Base-by-base conservation (phyloP, 306 rosid genomes). In the Comarum palustre region DNA sequence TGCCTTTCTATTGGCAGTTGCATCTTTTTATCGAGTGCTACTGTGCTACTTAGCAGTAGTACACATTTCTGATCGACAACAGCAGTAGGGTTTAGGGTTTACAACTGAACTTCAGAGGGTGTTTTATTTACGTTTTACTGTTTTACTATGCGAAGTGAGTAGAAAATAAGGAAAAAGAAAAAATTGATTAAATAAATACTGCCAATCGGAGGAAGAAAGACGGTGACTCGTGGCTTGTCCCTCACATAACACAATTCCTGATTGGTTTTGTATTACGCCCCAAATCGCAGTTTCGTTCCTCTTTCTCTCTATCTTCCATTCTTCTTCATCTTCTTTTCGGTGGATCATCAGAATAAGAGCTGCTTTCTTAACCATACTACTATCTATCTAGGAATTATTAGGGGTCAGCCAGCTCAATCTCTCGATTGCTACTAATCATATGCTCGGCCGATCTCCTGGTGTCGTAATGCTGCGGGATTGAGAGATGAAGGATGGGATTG, bases 401-500 rank as follows among this genome's bases (percentile, higher is more conserved):
- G 36, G 74, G 74, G 64, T 52, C 50, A 8, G 51, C n/a, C 19
- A 36, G 41, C 6, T 46, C 39, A 46, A 19, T 22, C 38, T 22
- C 38, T 25, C 19, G 41, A 52, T 57, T 39, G 54, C 39, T 29
- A 72, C 54, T 9, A 41, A 55, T 13, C 15, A 51, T 57, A 51
- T 47, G 57, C 2, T 38, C 14, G 20, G 4, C 25, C 77, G 77
- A 73, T 73, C 77, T 34, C 46, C 66, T 59, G 73, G 59, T 48
- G 57, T 58, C 36, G 36, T 74, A 68, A 57, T 71, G 55, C 27
- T 32, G 55, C n/a, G 77, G 58, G 51, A n/a, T 69, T 76, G 84
- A 69, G 74, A 69, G 10, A 73, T 72, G 74, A 73, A 81, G 82
- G 87, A 92, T 92, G 97, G 92, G 94, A 85, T 87, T 92, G 78